Evolutionary conservation across 2,329 filamentous ascomycete species (phyloP).

Genomic region (Talaromyces sp.): DNA sequence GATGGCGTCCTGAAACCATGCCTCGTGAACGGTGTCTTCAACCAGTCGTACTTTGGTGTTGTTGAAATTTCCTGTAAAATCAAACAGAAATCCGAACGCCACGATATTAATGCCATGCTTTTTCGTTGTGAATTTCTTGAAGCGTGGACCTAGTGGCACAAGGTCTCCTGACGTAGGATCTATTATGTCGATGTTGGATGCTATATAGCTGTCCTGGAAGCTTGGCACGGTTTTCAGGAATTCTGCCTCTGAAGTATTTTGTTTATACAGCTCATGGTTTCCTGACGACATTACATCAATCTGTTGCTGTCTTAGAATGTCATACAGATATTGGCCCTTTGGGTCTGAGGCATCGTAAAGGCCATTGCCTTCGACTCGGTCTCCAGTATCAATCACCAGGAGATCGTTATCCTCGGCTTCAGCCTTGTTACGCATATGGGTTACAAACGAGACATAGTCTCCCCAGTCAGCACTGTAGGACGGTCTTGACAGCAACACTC

Average conservation of each 20-base stretch:
- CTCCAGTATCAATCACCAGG: constrained; percentile 91
- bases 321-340: constrained; percentile 82
- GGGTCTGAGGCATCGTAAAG: constrained; percentile 86
- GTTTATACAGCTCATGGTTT: constrained; percentile 92
- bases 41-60: constrained; percentile 82
- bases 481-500: constrained; percentile 46
- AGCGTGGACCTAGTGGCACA: constrained; percentile 73
- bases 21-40: constrained; percentile 70
- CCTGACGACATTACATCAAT: constrained; percentile 83
- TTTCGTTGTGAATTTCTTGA: constrained; percentile 85
- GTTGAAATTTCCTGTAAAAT: constrained; percentile 86
- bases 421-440: constrained; percentile 72
- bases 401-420: constrained; percentile 76
- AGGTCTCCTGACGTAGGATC: constrained; percentile 65
- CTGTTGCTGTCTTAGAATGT: constrained; percentile 75
- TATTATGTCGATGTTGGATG: constrained; percentile 88
- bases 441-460: constrained; percentile 90
- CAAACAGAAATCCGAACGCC: constrained; percentile 90
- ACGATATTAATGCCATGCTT: constrained; percentile 78
- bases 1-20: constrained; percentile 85
- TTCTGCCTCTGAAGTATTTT: constrained; percentile 71
- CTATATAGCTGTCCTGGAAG: constrained; percentile 74
- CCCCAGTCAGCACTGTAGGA: constrained; percentile 97
- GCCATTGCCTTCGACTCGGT: constrained; percentile 89
- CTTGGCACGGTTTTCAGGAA: constrained; percentile 75